A percentile compares a stretch with the other conserved stretches of the same genome.
Evolutionary conservation across 2,329 filamentous ascomycete species (phyloP).

Genomic region (Colletotrichum truncatum): DNA sequence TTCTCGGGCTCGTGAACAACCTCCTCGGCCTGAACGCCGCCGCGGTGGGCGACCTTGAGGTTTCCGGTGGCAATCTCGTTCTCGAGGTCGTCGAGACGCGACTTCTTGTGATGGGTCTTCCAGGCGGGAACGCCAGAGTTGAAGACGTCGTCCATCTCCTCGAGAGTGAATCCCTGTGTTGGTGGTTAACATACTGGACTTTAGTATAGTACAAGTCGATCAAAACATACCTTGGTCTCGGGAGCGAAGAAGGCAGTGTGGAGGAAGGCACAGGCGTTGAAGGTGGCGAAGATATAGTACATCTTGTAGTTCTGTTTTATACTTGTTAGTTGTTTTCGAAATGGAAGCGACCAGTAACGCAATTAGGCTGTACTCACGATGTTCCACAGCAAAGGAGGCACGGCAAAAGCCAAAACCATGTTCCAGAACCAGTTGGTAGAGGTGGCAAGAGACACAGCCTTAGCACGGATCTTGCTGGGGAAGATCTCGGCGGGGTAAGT

Average conservation of each 20-base stretch:
- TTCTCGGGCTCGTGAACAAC: constrained; percentile 6
- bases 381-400: constrained; percentile 58
- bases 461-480: constrained; percentile 51
- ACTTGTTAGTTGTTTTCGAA: not conserved
- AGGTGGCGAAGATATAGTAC: constrained; percentile 80
- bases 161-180: constrained; percentile 70
- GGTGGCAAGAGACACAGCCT: constrained; percentile 53
- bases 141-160: constrained; percentile 82
- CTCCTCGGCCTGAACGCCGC: not conserved
- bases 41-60: constrained; percentile 43
- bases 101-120: constrained; percentile 55
- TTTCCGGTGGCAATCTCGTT: constrained; percentile 58
- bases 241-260: constrained; percentile 73
- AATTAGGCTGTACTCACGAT: constrained; percentile 19
- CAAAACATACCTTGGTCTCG: constrained; percentile 61
- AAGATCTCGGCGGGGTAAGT: constrained; percentile 59
- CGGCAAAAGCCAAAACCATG: constrained; percentile 63
- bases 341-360: constrained; percentile 1
- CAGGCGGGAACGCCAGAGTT: constrained; percentile 67
- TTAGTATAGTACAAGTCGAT: not conserved
- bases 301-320: constrained; percentile 61
- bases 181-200: not conserved
- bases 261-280: constrained; percentile 73
- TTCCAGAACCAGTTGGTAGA: constrained; percentile 54
- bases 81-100: constrained; percentile 55